A percentile compares a stretch with the other conserved stretches of the same genome.
phyloP scores from a whole-genome alignment of 495 filamentous ascomycete genomes.

The Entonaema liquescens region DNA sequence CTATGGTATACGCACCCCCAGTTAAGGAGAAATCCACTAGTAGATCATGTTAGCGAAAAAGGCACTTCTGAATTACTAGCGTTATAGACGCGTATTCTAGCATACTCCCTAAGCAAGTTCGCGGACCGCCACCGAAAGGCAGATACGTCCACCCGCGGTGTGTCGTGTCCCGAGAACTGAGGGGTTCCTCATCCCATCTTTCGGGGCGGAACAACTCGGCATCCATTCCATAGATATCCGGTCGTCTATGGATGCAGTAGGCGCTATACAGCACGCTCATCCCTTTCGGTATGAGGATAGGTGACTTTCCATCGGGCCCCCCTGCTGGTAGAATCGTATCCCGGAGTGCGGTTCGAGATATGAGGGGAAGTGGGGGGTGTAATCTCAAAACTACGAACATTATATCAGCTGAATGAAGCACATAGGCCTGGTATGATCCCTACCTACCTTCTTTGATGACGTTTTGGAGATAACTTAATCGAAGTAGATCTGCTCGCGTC shows the following conservation, averaged over 20 bases:
- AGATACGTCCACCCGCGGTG: conserved; percentile 29
- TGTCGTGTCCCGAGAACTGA: neutral
- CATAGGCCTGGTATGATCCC: conserved; percentile 59
- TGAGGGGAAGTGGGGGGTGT: conserved; percentile 65
- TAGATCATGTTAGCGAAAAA: neutral
- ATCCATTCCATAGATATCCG: conserved; percentile 61
- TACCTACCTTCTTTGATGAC: conserved; percentile 50
- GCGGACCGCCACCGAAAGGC: conserved; percentile 27
- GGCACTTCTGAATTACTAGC: neutral
- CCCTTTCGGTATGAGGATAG: conserved; percentile 61
- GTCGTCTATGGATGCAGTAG: conserved; percentile 67
- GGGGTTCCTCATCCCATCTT: conserved; percentile 57
- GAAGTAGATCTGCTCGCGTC: conserved; percentile 27
- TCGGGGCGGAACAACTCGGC: conserved; percentile 65
- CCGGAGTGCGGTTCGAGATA: conserved; percentile 57
- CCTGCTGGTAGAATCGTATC: conserved; percentile 59
- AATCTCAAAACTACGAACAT: conserved; percentile 39
- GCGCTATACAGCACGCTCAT: conserved; percentile 49
- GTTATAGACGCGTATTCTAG: neutral
- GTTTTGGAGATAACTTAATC: conserved; percentile 28
- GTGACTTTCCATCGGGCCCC: conserved; percentile 56
- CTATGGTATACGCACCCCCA: conserved; percentile 47
- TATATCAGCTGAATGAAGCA: neutral
- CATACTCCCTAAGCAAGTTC: conserved; percentile 8
- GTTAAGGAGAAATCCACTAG: conserved; percentile 40